Base-by-base conservation (phyloP, 2,329 filamentous ascomycete genomes). In the Alternaria tenuissima region DNA sequence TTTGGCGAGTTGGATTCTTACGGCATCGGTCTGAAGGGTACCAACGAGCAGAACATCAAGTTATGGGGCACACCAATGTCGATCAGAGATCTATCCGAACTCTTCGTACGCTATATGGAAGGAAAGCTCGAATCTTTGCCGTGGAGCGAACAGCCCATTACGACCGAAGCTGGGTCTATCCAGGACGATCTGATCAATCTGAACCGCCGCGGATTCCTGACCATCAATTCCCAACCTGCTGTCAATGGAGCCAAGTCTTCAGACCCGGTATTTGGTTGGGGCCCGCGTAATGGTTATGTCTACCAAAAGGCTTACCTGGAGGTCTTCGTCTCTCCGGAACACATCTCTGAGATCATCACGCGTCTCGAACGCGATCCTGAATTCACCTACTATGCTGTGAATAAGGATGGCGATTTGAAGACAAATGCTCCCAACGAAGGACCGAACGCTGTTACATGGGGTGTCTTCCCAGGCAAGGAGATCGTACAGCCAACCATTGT, bases 401-500 rank as follows among this genome's bases (percentile, higher is more conserved):
- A 92, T 71, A 94, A 92, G 79, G 85, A 86, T 20, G 94, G 94
- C 28, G 87, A 90, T 58, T 84, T 98, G 57, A 89, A 89, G 78
- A 95, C 93, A 28, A 98, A 99, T 74, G 89, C 93, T 1, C 89
- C 89, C 8, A 87, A 88, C 22, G 93, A 96, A 69, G 92, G 93
- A 6, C 95, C 95, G 38, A 99, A 99, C 72, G 95, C 95, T n/a
- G 92, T 99, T 51, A 99, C 95, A 2, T 99, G 95, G 95, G 95
- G 95, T 80, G 96, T 99, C 34, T 99, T 98, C 83, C 94, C 95
- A 0, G 95, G 95, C 59, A 96, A 98, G 79, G 95, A 99, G 80
- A 97, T 99, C 75, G 94, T 99, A n/a, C 95, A 99, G 79, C 95
- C 95, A 14, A 99, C 95, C n/a, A 97, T 99, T 72, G 95, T 99